Evolutionary conservation across 176 grass and related monocot genomes (phyloP).

Genomic region (Phragmites australis): DNA sequence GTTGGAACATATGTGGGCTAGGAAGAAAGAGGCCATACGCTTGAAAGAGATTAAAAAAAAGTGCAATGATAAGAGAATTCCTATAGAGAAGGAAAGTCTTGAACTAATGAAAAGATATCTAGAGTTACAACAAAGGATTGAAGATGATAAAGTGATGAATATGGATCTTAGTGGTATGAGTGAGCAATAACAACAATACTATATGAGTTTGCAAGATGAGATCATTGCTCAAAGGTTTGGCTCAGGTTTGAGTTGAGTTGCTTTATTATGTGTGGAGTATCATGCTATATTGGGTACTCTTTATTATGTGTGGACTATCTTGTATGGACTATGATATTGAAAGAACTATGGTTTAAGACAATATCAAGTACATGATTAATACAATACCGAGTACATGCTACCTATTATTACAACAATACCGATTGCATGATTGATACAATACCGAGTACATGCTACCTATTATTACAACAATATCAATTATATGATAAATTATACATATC

Average conservation of each 20-base stretch:
- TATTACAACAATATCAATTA: no score
- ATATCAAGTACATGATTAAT: no score
- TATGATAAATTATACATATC: no score
- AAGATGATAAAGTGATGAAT: background rate
- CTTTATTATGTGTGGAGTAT: no score
- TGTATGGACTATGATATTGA: no score
- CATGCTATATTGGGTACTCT: no score
- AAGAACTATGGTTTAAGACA: no score
- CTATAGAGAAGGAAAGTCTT: background rate
- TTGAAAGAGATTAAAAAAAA: background rate
- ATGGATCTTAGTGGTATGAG: background rate
- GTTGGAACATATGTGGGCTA: background rate
- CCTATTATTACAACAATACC: no score
- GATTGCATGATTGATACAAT: no score
- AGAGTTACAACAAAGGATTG: background rate
- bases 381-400: no score
- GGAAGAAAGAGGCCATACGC: background rate
- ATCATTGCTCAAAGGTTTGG: background rate
- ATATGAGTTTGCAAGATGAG: background rate
- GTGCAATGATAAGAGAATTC: background rate
- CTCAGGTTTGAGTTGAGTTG: background rate
- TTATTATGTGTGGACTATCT: background rate
- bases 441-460: no score
- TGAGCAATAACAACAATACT: background rate
- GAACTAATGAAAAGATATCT: background rate